These are phyloP conservation scores for Plasmodium yoelii DNA, from an alignment of 169 alveolate genomes.

Conservation along the genomic window DNA sequence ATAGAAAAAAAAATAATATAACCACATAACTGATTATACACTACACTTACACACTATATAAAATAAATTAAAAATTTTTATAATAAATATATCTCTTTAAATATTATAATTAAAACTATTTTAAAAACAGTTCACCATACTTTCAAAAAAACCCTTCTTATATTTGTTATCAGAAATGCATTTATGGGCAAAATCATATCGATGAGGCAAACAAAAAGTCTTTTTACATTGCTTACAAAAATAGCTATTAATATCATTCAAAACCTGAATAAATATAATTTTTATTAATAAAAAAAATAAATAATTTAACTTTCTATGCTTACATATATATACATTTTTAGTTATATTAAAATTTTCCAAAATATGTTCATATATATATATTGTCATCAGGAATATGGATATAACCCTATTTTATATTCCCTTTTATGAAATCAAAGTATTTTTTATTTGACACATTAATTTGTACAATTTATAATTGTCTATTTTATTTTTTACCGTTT, in stretches of 20 bases:
- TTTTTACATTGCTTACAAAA: constrained; percentile 57
- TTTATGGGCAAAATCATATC: constrained; percentile 28
- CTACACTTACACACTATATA: neutral
- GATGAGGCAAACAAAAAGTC: constrained; percentile 53
- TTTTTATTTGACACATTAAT: no score
- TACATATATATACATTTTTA: neutral
- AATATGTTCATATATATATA: neutral
- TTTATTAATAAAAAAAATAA: neutral
- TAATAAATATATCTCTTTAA: neutral
- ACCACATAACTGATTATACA: neutral
- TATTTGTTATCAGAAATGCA: constrained; percentile 10
- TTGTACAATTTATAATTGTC: neutral
- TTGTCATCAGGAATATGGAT: neutral
- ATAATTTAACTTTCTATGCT: neutral
- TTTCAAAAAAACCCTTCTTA: constrained; percentile 38
- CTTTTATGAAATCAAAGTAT: no score
- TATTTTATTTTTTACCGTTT: constrained; percentile 31
- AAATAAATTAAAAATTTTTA: no score
- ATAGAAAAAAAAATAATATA: neutral
- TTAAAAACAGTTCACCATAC: neutral
- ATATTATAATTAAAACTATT: neutral
- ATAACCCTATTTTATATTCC: no score
- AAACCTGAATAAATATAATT: constrained; percentile 18
- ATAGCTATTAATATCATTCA: constrained; percentile 59
- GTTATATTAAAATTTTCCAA: neutral